Evolutionary conservation across 805 yeast genomes (phyloP).

Genomic region (Soucietia sequanensis): DNA sequence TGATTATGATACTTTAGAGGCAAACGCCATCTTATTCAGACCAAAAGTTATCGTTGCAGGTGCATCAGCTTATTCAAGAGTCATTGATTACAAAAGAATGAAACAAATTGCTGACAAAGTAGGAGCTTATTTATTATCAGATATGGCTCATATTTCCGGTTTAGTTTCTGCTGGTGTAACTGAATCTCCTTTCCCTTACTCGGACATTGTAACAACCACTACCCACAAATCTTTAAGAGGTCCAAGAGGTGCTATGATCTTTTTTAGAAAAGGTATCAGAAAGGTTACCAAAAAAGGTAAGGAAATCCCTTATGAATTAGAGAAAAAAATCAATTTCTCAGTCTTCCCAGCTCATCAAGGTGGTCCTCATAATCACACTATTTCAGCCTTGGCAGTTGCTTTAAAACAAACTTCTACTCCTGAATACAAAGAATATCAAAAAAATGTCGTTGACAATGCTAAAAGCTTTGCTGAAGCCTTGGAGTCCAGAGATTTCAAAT

Average conservation of each 20-base stretch:
- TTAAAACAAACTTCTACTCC: constrained; percentile 90
- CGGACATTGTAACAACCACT: constrained; percentile 97
- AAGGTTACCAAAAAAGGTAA: constrained; percentile 88
- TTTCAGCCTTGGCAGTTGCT: constrained; percentile 95
- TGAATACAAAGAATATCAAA: constrained; percentile 88
- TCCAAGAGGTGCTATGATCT: constrained; percentile 99
- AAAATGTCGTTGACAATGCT: constrained; percentile 85
- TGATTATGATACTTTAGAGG: constrained; percentile 93
- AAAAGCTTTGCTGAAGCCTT: constrained; percentile 76
- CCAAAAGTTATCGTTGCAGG: constrained; percentile 98
- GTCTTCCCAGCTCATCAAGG: constrained; percentile 99
- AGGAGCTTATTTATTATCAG: constrained; percentile 93
- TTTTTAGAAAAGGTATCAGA: constrained; percentile 95
- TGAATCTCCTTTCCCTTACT: constrained; percentile 93
- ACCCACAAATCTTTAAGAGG: constrained; percentile 99
- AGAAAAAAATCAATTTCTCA: constrained; percentile 92
- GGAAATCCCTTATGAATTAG: constrained; percentile 87
- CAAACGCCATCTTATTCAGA: constrained; percentile 87
- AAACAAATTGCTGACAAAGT: constrained; percentile 95
- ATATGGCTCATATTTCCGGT: constrained; percentile 99
- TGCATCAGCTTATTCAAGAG: constrained; percentile 95
- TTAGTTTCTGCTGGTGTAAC: constrained; percentile 93
- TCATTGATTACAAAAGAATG: constrained; percentile 96
- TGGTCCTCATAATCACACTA: constrained; percentile 99
- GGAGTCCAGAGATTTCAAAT: constrained; percentile 66